Evolutionary conservation across 768 basidiomycete species (phyloP), one percentile per base, ranked within the genome.

Genomic region (Boletales sp.): DNA sequence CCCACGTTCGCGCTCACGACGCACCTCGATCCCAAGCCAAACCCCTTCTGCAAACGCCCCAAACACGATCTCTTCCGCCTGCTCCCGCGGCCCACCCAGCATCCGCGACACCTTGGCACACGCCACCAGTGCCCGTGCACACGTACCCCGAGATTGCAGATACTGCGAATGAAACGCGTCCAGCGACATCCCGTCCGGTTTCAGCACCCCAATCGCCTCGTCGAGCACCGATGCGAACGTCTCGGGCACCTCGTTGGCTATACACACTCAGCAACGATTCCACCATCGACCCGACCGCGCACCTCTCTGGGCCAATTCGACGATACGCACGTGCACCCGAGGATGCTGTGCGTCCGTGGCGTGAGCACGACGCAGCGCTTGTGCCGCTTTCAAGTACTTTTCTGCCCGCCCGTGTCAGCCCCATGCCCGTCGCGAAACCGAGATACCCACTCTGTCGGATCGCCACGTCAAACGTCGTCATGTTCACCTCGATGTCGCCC

Each of bases 391-490:
- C 33, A 94, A 70, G 52, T 84, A 82, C 66, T 91, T 90, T 63
- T 82, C 94, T 94, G 55, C 13, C 18, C 33, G 33, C 40, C 13
- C 17, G 4, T 19, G n/a, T 15, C 40, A 28, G 7, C 43, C 55
- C 4, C 14, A 21, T 8, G 2, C 25, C 36, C 43, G 19, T 21
- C 21, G 21, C 4, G 21, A 17, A 18, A 34, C 21, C 10, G 35
- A 36, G 39, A 41, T 0, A 58, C 40, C 73, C 84, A 94, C 94
- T 83, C 61, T 87, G 79, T 52, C 90, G 80, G 42, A 89, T 76
- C 28, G 87, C 82, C 17, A 97, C 87, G 61, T 96, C 93, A 61
- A 88, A 95, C 6, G 75, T 73, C 1, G 78, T 75, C 43, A 84
- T 67, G 86, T 91, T 94, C 28, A 82, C 81, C 32, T 90, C 83